A percentile compares a stretch with the other conserved stretches of the same genome.
Evolutionary conservation across 169 alveolate species (phyloP).

Genomic region (Toxoplasma gondii): DNA sequence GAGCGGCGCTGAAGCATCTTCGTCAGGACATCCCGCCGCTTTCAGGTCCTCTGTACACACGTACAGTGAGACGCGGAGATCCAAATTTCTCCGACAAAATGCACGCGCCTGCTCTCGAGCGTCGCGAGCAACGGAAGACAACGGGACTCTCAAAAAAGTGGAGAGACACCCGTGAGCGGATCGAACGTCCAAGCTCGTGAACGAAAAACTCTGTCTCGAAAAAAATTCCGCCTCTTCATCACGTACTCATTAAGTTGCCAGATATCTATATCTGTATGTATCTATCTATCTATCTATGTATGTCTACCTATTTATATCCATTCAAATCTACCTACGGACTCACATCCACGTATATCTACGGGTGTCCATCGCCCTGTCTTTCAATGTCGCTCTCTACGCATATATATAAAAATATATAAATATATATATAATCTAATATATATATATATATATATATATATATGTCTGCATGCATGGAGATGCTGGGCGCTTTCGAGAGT

Average conservation of each 20-base stretch:
- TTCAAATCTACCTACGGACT: no score
- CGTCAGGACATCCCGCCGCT: neutral
- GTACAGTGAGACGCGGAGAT: neutral
- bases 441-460: neutral
- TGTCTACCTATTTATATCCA: neutral
- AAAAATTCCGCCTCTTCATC: no score
- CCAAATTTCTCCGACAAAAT: no score
- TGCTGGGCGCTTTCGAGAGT: no score
- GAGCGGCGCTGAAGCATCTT: neutral
- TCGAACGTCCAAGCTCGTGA: no score
- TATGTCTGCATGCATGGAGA: neutral
- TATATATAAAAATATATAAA: neutral
- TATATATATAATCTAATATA: neutral
- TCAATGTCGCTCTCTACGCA: neutral
- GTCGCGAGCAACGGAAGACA: no score
- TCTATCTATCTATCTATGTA: neutral
- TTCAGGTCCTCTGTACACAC: neutral
- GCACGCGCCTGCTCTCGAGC: no score
- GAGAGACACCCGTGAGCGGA: no score
- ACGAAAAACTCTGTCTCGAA: no score
- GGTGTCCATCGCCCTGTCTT: no score
- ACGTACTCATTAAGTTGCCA: neutral
- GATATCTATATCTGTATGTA: neutral
- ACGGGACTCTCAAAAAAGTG: no score
- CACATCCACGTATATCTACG: no score